These are phyloP conservation scores for Gaertneriomyces semiglobifer DNA, from an alignment of 192 early-diverging fungal genomes.

Conservation along the genomic window DNA sequence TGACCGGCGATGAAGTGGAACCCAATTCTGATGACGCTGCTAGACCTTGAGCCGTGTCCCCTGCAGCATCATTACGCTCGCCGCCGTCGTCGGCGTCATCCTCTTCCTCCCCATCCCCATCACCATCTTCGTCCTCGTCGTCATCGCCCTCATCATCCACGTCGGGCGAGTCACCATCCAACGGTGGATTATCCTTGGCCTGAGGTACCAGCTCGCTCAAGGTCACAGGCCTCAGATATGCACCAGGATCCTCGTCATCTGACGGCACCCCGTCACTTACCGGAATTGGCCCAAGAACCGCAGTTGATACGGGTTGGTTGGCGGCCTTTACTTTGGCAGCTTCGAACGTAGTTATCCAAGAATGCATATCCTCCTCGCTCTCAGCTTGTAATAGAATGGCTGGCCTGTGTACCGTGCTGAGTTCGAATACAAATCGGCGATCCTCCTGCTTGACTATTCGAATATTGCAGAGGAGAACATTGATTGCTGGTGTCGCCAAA, in stretches of 20 bases:
- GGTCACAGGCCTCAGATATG: too few relatives aligned
- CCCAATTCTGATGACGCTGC: too few relatives aligned
- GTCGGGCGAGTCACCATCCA: neutral
- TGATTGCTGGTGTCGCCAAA: constrained; percentile 50
- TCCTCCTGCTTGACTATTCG: constrained; percentile 55
- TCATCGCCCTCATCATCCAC: constrained; percentile 16
- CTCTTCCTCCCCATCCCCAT: constrained; percentile 12
- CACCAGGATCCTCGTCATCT: constrained; percentile 28
- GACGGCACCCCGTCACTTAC: neutral
- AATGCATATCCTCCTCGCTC: constrained; percentile 63
- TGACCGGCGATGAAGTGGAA: too few relatives aligned
- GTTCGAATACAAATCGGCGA: constrained; percentile 69
- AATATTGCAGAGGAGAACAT: constrained; percentile 55
- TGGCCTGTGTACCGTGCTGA: constrained; percentile 62
- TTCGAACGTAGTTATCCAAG: constrained; percentile 65
- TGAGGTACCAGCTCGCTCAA: too few relatives aligned
- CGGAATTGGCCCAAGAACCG: neutral
- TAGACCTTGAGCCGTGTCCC: too few relatives aligned
- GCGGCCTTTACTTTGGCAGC: constrained; percentile 45
- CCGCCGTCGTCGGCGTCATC: neutral
- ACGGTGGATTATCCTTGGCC: too few relatives aligned
- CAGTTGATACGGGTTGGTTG: neutral
- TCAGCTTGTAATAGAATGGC: constrained; percentile 61
- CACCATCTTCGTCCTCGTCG: constrained; percentile 23
- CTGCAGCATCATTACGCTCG: too few relatives aligned